A percentile compares a stretch with the other conserved stretches of the same genome.
Evolutionary conservation across 441 rosid species (phyloP).

Genomic region (Erysimum cheiri): DNA sequence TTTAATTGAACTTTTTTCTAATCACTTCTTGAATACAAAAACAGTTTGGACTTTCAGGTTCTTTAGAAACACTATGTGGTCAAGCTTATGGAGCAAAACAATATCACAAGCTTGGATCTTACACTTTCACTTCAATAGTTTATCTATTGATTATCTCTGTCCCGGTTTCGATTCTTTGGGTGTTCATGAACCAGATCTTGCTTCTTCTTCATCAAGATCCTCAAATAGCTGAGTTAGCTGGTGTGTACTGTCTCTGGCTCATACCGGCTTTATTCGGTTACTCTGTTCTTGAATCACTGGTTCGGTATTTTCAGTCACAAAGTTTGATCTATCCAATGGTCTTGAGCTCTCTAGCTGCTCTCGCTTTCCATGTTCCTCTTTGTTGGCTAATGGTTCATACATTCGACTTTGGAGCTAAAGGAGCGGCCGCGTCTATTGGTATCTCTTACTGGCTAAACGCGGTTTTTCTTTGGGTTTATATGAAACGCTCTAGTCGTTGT

Average conservation of each 20-base stretch:
- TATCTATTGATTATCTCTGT: constrained; percentile 48
- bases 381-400: constrained; percentile 59
- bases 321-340: constrained; percentile 58
- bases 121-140: constrained; percentile 54
- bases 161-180: constrained; percentile 55
- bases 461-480: constrained; percentile 50
- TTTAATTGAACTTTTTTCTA: not conserved
- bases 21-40: not conserved
- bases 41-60: constrained; percentile 67
- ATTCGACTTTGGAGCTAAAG: constrained; percentile 49
- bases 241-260: constrained; percentile 55
- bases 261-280: constrained; percentile 59
- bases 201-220: constrained; percentile 59
- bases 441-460: constrained; percentile 63
- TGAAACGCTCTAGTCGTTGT: constrained; percentile 50
- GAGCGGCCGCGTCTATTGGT: constrained; percentile 55
- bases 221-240: constrained; percentile 52
- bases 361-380: constrained; percentile 48
- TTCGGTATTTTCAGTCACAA: constrained; percentile 60
- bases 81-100: constrained; percentile 74
- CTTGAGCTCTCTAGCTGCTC: constrained; percentile 43
- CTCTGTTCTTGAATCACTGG: constrained; percentile 52
- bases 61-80: constrained; percentile 68
- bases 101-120: constrained; percentile 54
- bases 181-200: constrained; percentile 57